Conservation (phyloP, 1,284 basidiomycete species). For the Spongispora temasekensis region DNA sequence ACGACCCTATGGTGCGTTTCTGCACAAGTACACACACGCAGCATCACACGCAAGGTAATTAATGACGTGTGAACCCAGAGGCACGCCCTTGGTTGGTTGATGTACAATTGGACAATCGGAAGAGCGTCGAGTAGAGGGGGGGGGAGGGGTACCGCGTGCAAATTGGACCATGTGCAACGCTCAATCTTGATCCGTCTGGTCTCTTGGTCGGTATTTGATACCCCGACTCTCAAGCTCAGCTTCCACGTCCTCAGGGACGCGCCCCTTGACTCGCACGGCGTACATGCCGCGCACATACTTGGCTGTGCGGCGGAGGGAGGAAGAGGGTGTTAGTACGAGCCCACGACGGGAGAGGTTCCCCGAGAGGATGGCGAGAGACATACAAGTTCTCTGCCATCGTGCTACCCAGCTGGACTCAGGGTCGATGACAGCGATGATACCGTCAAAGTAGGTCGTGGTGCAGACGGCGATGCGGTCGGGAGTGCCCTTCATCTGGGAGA, state of each 20-base stretch:
- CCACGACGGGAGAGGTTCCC: neutral
- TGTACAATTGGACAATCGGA: neutral
- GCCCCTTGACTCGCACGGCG: conserved; percentile 84
- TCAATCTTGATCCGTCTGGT: conserved; percentile 72
- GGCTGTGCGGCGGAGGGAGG: conserved; percentile 45
- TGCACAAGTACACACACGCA: conserved; percentile 8
- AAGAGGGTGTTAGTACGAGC: neutral
- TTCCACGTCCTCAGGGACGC: conserved; percentile 85
- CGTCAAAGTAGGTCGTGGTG: conserved; percentile 95
- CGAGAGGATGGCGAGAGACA: conserved; percentile 32
- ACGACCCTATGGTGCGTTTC: conserved; percentile 5
- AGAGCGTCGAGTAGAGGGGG: neutral
- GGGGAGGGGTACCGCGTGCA: neutral
- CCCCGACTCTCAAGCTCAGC: conserved; percentile 71
- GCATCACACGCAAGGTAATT: conserved; percentile 7
- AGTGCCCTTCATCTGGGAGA: conserved; percentile 81
- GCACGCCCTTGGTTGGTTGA: neutral
- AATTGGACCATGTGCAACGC: conserved; percentile 6
- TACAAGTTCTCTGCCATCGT: conserved; percentile 88
- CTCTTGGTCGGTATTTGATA: conserved; percentile 80
- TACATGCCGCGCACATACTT: conserved; percentile 88
- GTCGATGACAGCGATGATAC: conserved; percentile 86
- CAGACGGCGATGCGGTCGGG: conserved; percentile 83
- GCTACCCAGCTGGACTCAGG: conserved; percentile 95
- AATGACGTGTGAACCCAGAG: conserved; percentile 23